phyloP scores from a whole-genome alignment of 768 basidiomycete species.

The Dendrothele bispora region DNA sequence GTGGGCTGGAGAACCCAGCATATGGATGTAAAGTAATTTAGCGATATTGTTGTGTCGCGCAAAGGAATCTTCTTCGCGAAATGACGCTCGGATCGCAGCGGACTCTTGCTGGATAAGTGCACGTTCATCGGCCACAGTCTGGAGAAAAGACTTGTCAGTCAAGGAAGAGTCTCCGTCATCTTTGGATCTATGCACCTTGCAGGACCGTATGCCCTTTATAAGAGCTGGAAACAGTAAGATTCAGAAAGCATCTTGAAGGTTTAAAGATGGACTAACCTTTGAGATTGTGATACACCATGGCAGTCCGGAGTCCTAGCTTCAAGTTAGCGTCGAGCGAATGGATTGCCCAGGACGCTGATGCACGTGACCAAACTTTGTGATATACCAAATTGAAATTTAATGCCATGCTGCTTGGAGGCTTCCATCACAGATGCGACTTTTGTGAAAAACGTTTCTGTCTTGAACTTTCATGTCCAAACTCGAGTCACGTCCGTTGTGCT shows the following conservation, averaged over 20 bases:
- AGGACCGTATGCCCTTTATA: constrained; percentile 96
- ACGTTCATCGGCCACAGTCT: constrained; percentile 99
- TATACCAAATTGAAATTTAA: neutral
- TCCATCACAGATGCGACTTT: neutral
- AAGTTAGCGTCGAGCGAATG: neutral
- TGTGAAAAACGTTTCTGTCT: neutral
- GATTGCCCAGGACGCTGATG: neutral
- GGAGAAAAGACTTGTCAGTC: constrained; percentile 20
- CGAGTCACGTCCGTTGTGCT: neutral
- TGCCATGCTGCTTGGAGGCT: neutral
- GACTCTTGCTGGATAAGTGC: constrained; percentile 96
- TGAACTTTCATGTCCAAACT: neutral
- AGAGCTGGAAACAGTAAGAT: constrained; percentile 55
- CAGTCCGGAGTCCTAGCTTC: constrained; percentile 3
- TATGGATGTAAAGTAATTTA: constrained; percentile 97
- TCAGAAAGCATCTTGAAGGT: constrained; percentile 21
- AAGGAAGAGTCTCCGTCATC: constrained; percentile 13
- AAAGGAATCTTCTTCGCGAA: constrained; percentile 95
- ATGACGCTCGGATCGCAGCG: constrained; percentile 93
- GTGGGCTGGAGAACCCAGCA: constrained; percentile 98
- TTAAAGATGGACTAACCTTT: constrained; percentile 54
- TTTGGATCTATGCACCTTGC: constrained; percentile 66
- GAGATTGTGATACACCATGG: constrained; percentile 84
- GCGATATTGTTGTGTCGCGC: constrained; percentile 97
- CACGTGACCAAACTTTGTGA: neutral